Evolutionary conservation across 768 basidiomycete genomes (phyloP).

Genomic region (Panaeolus cyanescens): DNA sequence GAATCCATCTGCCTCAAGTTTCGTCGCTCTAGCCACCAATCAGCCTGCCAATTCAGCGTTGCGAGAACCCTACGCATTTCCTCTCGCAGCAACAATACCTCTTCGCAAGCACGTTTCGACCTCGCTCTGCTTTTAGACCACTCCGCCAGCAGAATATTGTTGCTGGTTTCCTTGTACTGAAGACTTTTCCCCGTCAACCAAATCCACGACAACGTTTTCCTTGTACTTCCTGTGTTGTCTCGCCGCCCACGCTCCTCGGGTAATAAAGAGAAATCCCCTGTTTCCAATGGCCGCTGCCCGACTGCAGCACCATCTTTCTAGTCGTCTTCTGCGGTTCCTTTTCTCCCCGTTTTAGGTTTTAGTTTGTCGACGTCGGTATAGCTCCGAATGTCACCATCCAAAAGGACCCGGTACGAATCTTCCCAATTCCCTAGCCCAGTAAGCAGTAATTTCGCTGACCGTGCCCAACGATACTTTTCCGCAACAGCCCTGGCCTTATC

Average conservation of each 20-base stretch:
- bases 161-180: background rate
- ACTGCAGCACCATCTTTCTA: background rate
- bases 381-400: background rate
- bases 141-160: conserved; percentile 17
- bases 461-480: background rate
- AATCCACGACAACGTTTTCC: conserved; percentile 5
- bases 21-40: too few relatives aligned
- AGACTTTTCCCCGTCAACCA: background rate
- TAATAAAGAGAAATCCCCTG: background rate
- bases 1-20: too few relatives aligned
- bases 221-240: conserved; percentile 7
- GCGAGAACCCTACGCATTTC: conserved; percentile 17
- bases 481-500: background rate
- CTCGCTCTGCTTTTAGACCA: conserved; percentile 21
- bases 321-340: background rate
- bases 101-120: conserved; percentile 15
- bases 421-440: background rate
- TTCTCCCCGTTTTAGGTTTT: background rate
- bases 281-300: background rate
- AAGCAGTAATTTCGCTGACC: background rate
- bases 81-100: conserved; percentile 19
- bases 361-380: background rate
- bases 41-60: conserved; percentile 13
- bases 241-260: background rate
- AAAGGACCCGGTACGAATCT: background rate